These are phyloP conservation scores for Daldinia childiae DNA, from an alignment of 495 filamentous ascomycete species.

Conservation along the genomic window DNA sequence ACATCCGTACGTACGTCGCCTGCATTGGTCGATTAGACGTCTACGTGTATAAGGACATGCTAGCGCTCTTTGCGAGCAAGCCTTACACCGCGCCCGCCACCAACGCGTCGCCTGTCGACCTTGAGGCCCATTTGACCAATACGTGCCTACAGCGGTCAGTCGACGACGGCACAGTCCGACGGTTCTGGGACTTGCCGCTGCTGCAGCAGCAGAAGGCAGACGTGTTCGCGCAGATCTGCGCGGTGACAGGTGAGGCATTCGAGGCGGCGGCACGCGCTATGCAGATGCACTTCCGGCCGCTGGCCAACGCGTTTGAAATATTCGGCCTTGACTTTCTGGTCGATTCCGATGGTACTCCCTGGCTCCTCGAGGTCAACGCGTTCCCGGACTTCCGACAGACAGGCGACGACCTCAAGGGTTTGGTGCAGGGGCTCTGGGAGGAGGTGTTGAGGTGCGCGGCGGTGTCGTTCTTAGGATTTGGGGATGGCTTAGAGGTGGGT, in stretches of 20 bases:
- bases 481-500: not conserved
- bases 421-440: slow-evolving; percentile 80
- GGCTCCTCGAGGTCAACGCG: slow-evolving; percentile 92
- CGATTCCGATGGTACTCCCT: slow-evolving; percentile 68
- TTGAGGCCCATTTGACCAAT: slow-evolving; percentile 86
- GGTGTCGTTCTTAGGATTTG: slow-evolving; percentile 43
- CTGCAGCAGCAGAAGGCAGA: slow-evolving; percentile 51
- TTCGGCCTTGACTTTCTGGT: slow-evolving; percentile 93
- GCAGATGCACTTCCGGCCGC: slow-evolving; percentile 89
- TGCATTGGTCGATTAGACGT: slow-evolving; percentile 78
- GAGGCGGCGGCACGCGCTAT: slow-evolving; percentile 83
- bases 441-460: slow-evolving; percentile 74
- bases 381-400: slow-evolving; percentile 96
- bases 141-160: slow-evolving; percentile 83
- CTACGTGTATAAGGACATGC: slow-evolving; percentile 89
- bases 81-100: slow-evolving; percentile 63
- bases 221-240: slow-evolving; percentile 77
- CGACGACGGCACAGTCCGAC: slow-evolving; percentile 58
- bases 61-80: slow-evolving; percentile 86
- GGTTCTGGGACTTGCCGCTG: slow-evolving; percentile 74
- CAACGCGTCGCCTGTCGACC: slow-evolving; percentile 50
- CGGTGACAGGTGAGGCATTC: slow-evolving; percentile 77
- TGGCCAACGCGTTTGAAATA: slow-evolving; percentile 88
- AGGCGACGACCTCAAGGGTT: slow-evolving; percentile 71
- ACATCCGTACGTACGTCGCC: slow-evolving; percentile 90